phyloP scores from a whole-genome alignment of 768 basidiomycete genomes.

The Mycena olivaceomarginata region DNA sequence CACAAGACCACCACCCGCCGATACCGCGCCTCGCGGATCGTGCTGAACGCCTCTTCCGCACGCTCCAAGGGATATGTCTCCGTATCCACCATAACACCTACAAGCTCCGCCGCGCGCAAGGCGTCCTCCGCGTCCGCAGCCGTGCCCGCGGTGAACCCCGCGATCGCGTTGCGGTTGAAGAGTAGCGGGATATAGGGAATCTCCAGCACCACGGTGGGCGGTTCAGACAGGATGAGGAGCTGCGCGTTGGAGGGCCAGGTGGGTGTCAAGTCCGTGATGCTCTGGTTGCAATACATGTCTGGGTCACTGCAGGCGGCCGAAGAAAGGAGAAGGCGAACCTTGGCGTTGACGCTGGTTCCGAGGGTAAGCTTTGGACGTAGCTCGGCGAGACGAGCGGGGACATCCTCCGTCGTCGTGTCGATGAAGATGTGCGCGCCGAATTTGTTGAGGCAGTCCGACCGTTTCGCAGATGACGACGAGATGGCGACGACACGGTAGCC shows the following conservation, averaged over 20 bases:
- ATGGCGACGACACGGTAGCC: constrained; percentile 60
- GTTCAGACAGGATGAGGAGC: background rate
- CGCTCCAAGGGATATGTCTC: constrained; percentile 35
- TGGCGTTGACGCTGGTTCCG: constrained; percentile 53
- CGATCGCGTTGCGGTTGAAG: constrained; percentile 47
- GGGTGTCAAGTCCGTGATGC: constrained; percentile 36
- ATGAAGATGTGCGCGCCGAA: constrained; percentile 63
- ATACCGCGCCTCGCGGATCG: constrained; percentile 25
- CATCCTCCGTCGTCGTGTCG: constrained; percentile 53
- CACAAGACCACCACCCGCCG: constrained; percentile 29
- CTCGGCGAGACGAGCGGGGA: constrained; percentile 55
- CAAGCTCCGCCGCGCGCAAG: constrained; percentile 30
- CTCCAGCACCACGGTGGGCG: constrained; percentile 14
- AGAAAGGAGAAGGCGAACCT: constrained; percentile 10
- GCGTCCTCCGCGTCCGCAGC: constrained; percentile 37
- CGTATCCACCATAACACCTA: constrained; percentile 30
- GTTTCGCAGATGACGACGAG: constrained; percentile 53
- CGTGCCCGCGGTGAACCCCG: constrained; percentile 46
- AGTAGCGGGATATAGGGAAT: constrained; percentile 38
- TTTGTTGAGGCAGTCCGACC: constrained; percentile 51
- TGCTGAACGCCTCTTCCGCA: constrained; percentile 38
- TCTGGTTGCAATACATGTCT: constrained; percentile 2
- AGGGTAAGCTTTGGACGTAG: constrained; percentile 62
- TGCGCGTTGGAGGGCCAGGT: constrained; percentile 44
- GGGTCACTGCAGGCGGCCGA: background rate